A percentile compares a stretch with the other conserved stretches of the same genome.
phyloP scores from a whole-genome alignment of 1,284 basidiomycete genomes.

The Schizophyllum amplum region DNA sequence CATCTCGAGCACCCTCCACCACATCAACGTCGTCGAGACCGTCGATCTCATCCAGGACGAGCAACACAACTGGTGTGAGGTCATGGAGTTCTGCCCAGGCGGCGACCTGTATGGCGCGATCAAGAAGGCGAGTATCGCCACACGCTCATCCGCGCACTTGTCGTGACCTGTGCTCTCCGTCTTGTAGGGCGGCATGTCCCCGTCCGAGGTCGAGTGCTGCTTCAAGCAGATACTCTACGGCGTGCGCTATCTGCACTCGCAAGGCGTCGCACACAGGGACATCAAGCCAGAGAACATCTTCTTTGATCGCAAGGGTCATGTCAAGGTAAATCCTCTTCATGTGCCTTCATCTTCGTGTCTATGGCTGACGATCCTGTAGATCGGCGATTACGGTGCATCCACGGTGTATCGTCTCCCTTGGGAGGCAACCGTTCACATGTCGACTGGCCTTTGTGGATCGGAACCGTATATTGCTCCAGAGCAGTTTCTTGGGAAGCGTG shows the following conservation, averaged over 20 bases:
- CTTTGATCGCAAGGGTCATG: constrained; percentile 86
- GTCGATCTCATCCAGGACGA: constrained; percentile 99
- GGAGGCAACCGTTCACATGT: constrained; percentile 96
- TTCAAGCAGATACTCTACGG: constrained; percentile 96
- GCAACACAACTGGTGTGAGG: constrained; percentile 95
- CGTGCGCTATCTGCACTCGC: constrained; percentile 85
- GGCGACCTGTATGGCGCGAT: constrained; percentile 15
- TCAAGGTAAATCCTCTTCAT: constrained; percentile 62
- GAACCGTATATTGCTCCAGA: constrained; percentile 99
- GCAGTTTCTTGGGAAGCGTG: constrained; percentile 93
- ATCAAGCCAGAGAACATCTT: constrained; percentile 98
- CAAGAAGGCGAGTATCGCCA: constrained; percentile 9
- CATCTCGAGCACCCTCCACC: constrained; percentile 96
- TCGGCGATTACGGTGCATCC: constrained; percentile 97
- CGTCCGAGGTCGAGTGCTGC: constrained; percentile 92
- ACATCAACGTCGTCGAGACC: constrained; percentile 95
- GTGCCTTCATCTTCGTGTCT: constrained; percentile 5
- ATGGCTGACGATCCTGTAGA: constrained; percentile 38
- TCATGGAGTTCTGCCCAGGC: constrained; percentile 67
- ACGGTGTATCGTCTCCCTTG: constrained; percentile 98
- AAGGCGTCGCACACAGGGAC: constrained; percentile 96
- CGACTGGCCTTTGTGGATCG: constrained; percentile 92
- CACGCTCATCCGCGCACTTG: not conserved
- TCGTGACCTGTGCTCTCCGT: constrained; percentile 12
- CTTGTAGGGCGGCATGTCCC: constrained; percentile 63